Conservation (phyloP, 257 asterid genomes). For the Marsdenia floribunda region DNA sequence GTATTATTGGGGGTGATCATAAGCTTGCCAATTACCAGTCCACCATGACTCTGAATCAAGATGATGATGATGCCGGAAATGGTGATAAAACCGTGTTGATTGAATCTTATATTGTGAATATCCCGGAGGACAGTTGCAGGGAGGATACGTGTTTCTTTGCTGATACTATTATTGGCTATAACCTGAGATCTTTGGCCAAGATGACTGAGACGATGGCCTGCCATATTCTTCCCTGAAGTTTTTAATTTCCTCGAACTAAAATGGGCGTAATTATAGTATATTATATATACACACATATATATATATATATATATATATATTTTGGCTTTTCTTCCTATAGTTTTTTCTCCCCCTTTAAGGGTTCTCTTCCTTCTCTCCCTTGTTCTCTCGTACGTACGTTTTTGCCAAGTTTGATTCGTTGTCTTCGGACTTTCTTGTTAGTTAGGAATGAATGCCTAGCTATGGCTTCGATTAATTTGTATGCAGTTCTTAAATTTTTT, state of each 20-base stretch:
- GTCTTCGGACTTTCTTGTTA: too few relatives aligned
- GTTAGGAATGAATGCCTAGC: too few relatives aligned
- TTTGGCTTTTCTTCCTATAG: too few relatives aligned
- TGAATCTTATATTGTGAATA: conserved; percentile 53
- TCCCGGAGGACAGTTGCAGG: conserved; percentile 41
- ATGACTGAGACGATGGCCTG: conserved; percentile 32
- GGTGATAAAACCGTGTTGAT: conserved; percentile 36
- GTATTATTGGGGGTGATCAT: conserved; percentile 49
- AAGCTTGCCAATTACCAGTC: conserved; percentile 46
- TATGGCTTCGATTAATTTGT: too few relatives aligned
- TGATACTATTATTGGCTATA: conserved; percentile 38
- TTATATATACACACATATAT: too few relatives aligned
- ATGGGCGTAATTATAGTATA: not conserved
- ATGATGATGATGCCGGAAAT: not conserved
- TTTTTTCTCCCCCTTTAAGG: too few relatives aligned
- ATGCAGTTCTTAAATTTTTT: too few relatives aligned
- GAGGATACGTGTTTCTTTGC: conserved; percentile 48
- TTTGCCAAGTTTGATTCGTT: too few relatives aligned
- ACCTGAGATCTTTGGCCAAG: conserved; percentile 37
- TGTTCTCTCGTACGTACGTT: too few relatives aligned
- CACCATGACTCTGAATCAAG: conserved; percentile 29
- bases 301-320: not conserved
- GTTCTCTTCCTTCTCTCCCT: too few relatives aligned
- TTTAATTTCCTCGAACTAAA: not conserved
- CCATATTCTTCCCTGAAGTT: not conserved